Evolutionary conservation across 1,284 basidiomycete species (phyloP), one percentile per base, ranked within the genome.

Genomic region (Trichosporon coremiiforme): DNA sequence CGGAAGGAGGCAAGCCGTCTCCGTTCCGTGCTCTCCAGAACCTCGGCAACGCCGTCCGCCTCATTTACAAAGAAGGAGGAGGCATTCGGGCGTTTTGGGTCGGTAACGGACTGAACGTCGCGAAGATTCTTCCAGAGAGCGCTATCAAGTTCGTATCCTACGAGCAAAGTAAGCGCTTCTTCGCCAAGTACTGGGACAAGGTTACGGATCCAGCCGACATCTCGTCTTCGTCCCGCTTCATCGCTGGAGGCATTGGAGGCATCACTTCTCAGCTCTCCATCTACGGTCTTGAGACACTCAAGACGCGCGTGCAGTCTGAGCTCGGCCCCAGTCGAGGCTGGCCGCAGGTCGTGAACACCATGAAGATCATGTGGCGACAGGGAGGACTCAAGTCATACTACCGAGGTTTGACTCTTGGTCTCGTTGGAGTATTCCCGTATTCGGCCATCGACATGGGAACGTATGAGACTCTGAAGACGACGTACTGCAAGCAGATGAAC

Each of bases 141-240:
- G 97, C 97, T 20, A 98, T 99, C 88, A 99, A 98, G 84, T 99
- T 99, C 85, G 90, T 97, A 76, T 85, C 92, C 7, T 99, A 98
- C 83, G 97, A 99, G 84, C 92, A 93, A 66, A 77, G 94, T 88
- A 99, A 99, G 90, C 90, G 91, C 10, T 88, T 94, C 71, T 95
- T 99, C 82, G 97, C 96, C 5, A 88, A 89, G 79, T 92, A 98
- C 82, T 91, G 90, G 86, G 96, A 98, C 83, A 85, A 89, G 67
- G 95, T 98, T 1, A 90, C 93, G 6, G 95, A 99, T 79, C 85
- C 91, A 15, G 87, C 93, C 50, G 90, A 98, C 66, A 95, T 99
- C 75, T 95, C 93, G 74, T 94, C 94, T 4, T 87, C 89, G 35
- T 95, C 93, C 80, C 89, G 97, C 15, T 99, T 99, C 85, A 82